Evolutionary conservation across 73 alveolate genomes (phyloP), one percentile per base, ranked within the genome.

Genomic region (Urostyla sp.): DNA sequence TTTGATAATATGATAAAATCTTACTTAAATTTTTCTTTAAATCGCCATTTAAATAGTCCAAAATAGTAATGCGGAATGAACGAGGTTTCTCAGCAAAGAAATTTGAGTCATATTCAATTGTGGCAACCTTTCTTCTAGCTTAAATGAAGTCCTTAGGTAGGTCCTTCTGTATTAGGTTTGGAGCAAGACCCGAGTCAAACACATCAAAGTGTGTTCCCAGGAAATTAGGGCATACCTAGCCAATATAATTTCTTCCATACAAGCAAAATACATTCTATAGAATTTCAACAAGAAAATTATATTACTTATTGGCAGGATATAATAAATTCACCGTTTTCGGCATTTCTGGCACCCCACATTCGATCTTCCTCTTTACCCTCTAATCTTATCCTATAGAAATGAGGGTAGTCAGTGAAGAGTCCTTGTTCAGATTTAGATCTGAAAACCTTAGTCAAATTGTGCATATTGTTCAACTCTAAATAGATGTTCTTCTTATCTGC

Each of bases 1-100:
- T 28, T 63, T 37, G 11, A 51, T 34, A 13, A 63, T 87, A 36
- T 66, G 72, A 66, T 85, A 63, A 0, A n/a, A n/a, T n/a, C n/a
- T n/a, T n/a, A n/a, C n/a, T 40, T 57, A 35, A 26, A 55, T 11
- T 43, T 67, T 13, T 31, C 49, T 73, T 32, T 10, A 27, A 59
- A 58, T 73, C 37, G 30, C 75, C 72, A 52, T 37, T 73, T 45
- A 24, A 55, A 37, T 10, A 69, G 43, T 73, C 85, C 26, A 52
- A 27, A 15, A 73, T 30, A 3, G 66, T 52, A 32, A 83, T 67
- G 31, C 87, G 75, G 66, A 91, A 91, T 23, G 90, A 80, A 66
- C 97, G 56, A 0, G 97, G 97, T 57, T 87, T 85, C 55, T 75
- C 89, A 10, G 97, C 97, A 80, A 91, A 56, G 84, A 91, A 80